phyloP scores from a whole-genome alignment of 2,329 filamentous ascomycete genomes.

The Talaromyces sp. region DNA sequence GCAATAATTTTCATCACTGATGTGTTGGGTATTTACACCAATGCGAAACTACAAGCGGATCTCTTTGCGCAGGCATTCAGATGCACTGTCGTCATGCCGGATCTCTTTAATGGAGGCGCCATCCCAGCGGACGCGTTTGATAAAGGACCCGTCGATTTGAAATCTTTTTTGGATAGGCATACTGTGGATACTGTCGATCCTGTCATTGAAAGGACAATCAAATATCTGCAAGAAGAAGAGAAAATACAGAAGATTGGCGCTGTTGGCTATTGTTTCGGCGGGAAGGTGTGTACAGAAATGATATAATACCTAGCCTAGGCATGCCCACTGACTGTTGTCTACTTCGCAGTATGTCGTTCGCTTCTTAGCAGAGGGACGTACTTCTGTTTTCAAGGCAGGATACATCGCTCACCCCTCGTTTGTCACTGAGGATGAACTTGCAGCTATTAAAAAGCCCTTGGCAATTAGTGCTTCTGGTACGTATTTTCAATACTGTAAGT shows the following conservation, averaged over 20 bases:
- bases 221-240: slow-evolving; percentile 56
- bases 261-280: slow-evolving; percentile 74
- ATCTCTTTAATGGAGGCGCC: slow-evolving; percentile 67
- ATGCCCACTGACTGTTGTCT: neutral
- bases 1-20: slow-evolving; percentile 58
- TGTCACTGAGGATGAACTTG: slow-evolving; percentile 64
- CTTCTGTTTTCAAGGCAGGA: slow-evolving; percentile 59
- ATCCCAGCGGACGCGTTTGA: slow-evolving; percentile 51
- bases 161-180: slow-evolving; percentile 49
- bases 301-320: neutral
- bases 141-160: slow-evolving; percentile 49
- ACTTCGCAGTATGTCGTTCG: slow-evolving; percentile 61
- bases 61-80: slow-evolving; percentile 66
- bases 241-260: slow-evolving; percentile 60
- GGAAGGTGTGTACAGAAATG: slow-evolving; percentile 50
- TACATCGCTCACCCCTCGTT: slow-evolving; percentile 76
- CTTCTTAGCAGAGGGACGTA: slow-evolving; percentile 57
- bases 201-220: slow-evolving; percentile 50
- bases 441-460: slow-evolving; percentile 62
- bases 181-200: slow-evolving; percentile 53
- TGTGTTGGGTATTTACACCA: slow-evolving; percentile 58
- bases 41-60: slow-evolving; percentile 67
- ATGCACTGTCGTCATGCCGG: slow-evolving; percentile 66
- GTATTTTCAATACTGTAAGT: neutral
- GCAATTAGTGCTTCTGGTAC: slow-evolving; percentile 59